A percentile compares a stretch with the other conserved stretches of the same genome.
These are phyloP conservation scores for Fusarium goolgardi DNA, from an alignment of 2,329 filamentous ascomycete species.

Conservation along the genomic window DNA sequence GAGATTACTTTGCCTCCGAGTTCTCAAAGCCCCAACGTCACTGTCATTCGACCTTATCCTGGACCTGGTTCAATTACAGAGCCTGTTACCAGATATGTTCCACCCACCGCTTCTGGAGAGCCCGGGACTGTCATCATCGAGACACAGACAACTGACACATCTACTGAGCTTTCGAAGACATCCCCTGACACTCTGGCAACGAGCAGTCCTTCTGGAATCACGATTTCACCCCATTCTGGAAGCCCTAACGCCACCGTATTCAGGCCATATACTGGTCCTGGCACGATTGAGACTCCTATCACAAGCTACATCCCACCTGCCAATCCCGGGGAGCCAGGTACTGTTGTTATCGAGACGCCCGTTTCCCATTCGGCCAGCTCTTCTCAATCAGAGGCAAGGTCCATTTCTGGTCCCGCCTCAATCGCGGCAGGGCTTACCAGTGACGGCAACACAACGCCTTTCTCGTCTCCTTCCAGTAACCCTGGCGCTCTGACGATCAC, in stretches of 20 bases:
- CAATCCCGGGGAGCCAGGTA: constrained; percentile 1
- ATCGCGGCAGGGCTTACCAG: constrained; percentile 13
- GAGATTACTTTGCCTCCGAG: constrained; percentile 17
- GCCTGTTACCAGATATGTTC: constrained; percentile 15
- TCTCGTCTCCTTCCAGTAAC: constrained; percentile 12
- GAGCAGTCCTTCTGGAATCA: constrained; percentile 1
- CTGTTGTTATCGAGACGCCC: constrained; percentile 17
- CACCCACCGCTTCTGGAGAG: constrained; percentile 13
- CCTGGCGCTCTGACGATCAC: constrained; percentile 26
- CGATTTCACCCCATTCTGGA: constrained; percentile 6
- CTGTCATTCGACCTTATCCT: constrained; percentile 15
- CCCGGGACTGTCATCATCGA: constrained; percentile 24
- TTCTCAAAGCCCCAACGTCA: constrained; percentile 11
- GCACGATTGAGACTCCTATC: background rate
- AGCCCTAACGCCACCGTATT: constrained; percentile 3
- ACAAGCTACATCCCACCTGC: constrained; percentile 1
- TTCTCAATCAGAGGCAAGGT: background rate
- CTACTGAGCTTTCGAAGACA: background rate
- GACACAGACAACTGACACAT: constrained; percentile 2
- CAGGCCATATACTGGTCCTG: constrained; percentile 6
- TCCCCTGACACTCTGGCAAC: background rate
- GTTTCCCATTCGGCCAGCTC: background rate
- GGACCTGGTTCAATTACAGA: constrained; percentile 18
- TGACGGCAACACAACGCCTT: background rate
- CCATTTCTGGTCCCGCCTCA: constrained; percentile 7